Percentiles rank a stretch among this genome's conserved stretches.
Evolutionary conservation across 495 filamentous ascomycete genomes (phyloP).

Genomic region (Neurospora hispaniola): DNA sequence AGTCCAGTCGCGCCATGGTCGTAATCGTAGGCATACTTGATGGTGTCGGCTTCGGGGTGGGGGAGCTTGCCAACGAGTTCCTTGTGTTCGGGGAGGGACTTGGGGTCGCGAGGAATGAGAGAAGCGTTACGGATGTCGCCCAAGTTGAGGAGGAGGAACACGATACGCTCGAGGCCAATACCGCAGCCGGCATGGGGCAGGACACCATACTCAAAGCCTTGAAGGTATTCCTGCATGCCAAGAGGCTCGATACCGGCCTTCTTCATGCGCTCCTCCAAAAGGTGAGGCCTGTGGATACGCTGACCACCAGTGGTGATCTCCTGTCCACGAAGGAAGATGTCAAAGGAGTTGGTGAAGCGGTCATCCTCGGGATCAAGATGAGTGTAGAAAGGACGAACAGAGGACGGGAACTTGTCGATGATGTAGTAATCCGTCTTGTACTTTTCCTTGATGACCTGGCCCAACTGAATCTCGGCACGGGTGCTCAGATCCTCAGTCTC

Average conservation of each 20-base stretch:
- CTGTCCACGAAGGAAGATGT: constrained; percentile 90
- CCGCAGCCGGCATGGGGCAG: constrained; percentile 87
- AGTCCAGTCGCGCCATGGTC: constrained; percentile 30
- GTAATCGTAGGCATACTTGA: constrained; percentile 41
- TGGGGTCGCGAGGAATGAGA: constrained; percentile 75
- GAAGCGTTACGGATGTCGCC: constrained; percentile 86
- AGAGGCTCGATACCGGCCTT: constrained; percentile 62
- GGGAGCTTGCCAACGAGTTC: constrained; percentile 41
- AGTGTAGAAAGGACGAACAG: constrained; percentile 86
- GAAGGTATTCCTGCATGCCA: constrained; percentile 76
- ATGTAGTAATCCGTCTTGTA: constrained; percentile 88
- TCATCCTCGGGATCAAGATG: constrained; percentile 73
- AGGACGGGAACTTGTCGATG: constrained; percentile 82
- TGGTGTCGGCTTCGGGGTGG: constrained; percentile 69
- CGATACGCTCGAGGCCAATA: constrained; percentile 76
- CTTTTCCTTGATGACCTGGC: constrained; percentile 72
- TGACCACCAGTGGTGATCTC: constrained; percentile 89
- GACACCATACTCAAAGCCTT: constrained; percentile 77
- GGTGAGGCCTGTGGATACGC: constrained; percentile 71
- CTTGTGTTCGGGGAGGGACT: constrained; percentile 54
- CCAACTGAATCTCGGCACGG: constrained; percentile 77
- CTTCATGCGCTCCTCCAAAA: constrained; percentile 70
- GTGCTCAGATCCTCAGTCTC: constrained; percentile 72
- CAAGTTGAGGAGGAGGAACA: constrained; percentile 74
- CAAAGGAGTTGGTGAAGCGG: constrained; percentile 78